Percentiles rank a stretch among this genome's conserved stretches.
phyloP scores from a whole-genome alignment of 1,284 basidiomycete genomes.

The Apiotrichum siamense region DNA sequence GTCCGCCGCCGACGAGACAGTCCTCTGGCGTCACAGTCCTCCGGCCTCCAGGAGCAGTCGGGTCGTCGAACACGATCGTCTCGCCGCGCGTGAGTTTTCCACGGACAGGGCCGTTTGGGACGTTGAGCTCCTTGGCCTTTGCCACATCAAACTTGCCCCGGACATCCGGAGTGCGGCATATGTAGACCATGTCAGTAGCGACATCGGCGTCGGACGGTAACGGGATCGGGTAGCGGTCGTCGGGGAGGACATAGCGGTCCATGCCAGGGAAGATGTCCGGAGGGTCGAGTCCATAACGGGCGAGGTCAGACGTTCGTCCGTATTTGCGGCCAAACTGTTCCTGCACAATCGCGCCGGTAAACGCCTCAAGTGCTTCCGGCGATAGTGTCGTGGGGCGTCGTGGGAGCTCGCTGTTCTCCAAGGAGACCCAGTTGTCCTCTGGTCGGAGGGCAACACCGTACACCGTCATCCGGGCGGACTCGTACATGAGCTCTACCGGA shows the following conservation, averaged over 20 bases:
- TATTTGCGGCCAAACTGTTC: constrained; percentile 25
- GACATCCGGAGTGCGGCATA: constrained; percentile 66
- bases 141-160: constrained; percentile 79
- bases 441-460: constrained; percentile 25
- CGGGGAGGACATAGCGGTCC: constrained; percentile 5
- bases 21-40: constrained; percentile 47
- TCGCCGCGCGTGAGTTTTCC: constrained; percentile 48
- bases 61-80: constrained; percentile 45
- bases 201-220: constrained; percentile 23
- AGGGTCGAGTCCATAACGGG: not conserved
- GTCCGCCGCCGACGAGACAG: constrained; percentile 40
- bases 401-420: not conserved
- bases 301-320: not conserved
- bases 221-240: constrained; percentile 25
- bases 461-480: constrained; percentile 25
- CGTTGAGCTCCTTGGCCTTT: constrained; percentile 61
- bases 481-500: constrained; percentile 21
- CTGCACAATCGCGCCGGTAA: constrained; percentile 10
- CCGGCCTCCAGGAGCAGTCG: constrained; percentile 54
- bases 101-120: constrained; percentile 57
- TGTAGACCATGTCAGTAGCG: constrained; percentile 53
- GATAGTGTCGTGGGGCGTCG: constrained; percentile 4
- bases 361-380: not conserved
- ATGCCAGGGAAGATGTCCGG: constrained; percentile 3
- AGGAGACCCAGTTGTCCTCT: not conserved